Evolutionary conservation across 2,329 filamentous ascomycete species (phyloP).

Genomic region (Pezicula radicicola): DNA sequence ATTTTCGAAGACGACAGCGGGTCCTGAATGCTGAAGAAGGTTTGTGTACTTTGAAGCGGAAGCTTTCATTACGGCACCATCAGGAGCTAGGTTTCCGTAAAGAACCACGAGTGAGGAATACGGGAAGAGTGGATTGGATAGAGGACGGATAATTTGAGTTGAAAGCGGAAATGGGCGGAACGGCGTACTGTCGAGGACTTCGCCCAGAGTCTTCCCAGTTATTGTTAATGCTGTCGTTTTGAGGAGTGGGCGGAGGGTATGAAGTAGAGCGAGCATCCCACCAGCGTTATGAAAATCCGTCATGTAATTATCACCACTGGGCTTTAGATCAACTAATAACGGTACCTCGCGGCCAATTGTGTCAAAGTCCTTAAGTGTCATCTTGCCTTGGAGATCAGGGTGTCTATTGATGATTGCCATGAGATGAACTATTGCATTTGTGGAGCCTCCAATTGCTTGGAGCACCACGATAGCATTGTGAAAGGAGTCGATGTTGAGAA

Average conservation of each 20-base stretch:
- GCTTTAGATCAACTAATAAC: slow-evolving; percentile 48
- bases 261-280: slow-evolving; percentile 45
- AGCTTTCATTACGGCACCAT: slow-evolving; percentile 47
- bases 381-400: slow-evolving; percentile 39
- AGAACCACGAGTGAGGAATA: slow-evolving; percentile 42
- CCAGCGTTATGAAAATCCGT: slow-evolving; percentile 52
- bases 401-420: slow-evolving; percentile 46
- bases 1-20: slow-evolving; percentile 45
- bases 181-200: slow-evolving; percentile 38
- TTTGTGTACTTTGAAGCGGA: slow-evolving; percentile 44
- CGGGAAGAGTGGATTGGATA: slow-evolving; percentile 41
- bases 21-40: slow-evolving; percentile 40
- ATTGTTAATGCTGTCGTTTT: slow-evolving; percentile 43
- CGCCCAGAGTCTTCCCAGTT: slow-evolving; percentile 42
- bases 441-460: slow-evolving; percentile 41
- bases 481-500: slow-evolving; percentile 44
- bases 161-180: slow-evolving; percentile 39
- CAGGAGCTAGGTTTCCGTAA: slow-evolving; percentile 43
- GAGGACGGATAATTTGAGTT: slow-evolving; percentile 38
- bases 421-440: slow-evolving; percentile 40
- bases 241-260: slow-evolving; percentile 41
- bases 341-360: slow-evolving; percentile 44
- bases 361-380: slow-evolving; percentile 43
- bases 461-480: slow-evolving; percentile 42
- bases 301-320: slow-evolving; percentile 51